Base-by-base conservation (phyloP, 192 early-diverging fungal genomes). In the Coemansia sp. region DNA sequence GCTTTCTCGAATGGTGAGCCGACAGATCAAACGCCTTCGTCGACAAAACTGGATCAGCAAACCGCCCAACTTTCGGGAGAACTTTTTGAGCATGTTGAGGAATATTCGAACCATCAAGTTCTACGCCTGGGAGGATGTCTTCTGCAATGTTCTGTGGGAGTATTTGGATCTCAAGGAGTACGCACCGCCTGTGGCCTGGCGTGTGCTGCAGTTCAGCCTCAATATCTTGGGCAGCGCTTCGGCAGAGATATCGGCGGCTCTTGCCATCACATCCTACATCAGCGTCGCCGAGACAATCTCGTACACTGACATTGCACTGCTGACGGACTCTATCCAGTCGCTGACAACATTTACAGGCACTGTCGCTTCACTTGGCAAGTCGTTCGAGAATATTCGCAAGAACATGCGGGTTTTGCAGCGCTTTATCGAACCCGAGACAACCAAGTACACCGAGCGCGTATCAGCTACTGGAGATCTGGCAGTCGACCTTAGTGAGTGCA, bases 61-160 rank as follows among this genome's bases (percentile, higher is more conserved):
- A 11, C 54, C 19, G 19, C 70, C 70, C 1, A 24, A 40, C 9
- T 63, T 69, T 19, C 59, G 45, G 11, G 27, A 63, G 2, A n/a
- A 59, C 16, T 66, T 67, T 37, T 45, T 40, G 16, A 9, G 11
- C 3, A 19, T 74, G 39, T 34, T 90, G 9, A 69, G 78, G n/a
- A 77, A 86, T 6, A 86, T 89, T 27, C 84, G 85, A 21, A 79
- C 85, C 14, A 86, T 92, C 69, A 92, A 90, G 69, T 87, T 87
- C 53, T 90, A 88, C 59, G 87, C 86, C 14, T 90, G 86, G 86
- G 84, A 85, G 54, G 53, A 78, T 1, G 80, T 64, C 14, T 72
- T 74, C 21, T 69, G 33, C 39, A 57, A 31, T 29, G 54, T 53
- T 4, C 51, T 21, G 19, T 48, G 16, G 5, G 11, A 4, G 17